These are phyloP conservation scores for Cordyceps farinosa DNA, from an alignment of 2,329 filamentous ascomycete genomes.

Conservation along the genomic window DNA sequence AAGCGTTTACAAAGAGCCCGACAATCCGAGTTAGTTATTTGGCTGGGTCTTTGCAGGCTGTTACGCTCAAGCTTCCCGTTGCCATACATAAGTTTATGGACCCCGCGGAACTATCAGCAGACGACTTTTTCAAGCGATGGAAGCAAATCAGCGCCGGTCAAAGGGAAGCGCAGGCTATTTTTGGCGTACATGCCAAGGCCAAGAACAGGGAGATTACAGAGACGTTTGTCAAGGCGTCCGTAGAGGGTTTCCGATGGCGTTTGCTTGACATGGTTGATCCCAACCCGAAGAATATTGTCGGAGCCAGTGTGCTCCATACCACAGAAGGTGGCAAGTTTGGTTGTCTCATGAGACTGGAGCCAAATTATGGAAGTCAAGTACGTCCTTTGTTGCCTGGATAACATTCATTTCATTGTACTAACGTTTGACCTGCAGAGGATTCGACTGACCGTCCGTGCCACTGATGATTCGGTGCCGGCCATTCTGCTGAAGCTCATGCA, in stretches of 20 bases:
- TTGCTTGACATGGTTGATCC: conserved; percentile 83
- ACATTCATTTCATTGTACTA: conserved; percentile 5
- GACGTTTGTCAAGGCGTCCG: conserved; percentile 65
- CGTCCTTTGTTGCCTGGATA: conserved; percentile 29
- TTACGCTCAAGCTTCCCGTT: conserved; percentile 87
- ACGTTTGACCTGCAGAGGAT: conserved; percentile 67
- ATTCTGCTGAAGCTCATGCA: conserved; percentile 84
- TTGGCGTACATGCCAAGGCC: conserved; percentile 58
- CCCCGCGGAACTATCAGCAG: conserved; percentile 74
- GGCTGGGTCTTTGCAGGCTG: conserved; percentile 84
- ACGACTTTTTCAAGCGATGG: conserved; percentile 99
- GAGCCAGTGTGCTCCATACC: conserved; percentile 81
- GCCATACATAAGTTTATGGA: conserved; percentile 97
- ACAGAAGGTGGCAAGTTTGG: conserved; percentile 86
- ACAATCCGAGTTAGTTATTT: conserved; percentile 94
- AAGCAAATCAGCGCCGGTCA: conserved; percentile 92
- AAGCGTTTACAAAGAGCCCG: conserved; percentile 76
- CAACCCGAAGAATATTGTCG: conserved; percentile 90
- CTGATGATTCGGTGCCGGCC: conserved; percentile 81
- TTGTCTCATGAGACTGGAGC: conserved; percentile 88
- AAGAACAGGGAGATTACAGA: conserved; percentile 62
- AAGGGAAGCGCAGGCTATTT: conserved; percentile 84
- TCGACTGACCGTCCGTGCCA: conserved; percentile 88
- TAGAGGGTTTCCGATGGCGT: conserved; percentile 87
- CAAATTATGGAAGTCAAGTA: conserved; percentile 89